A percentile compares a stretch with the other conserved stretches of the same genome.
These are phyloP conservation scores for Luffa acutangula DNA, from an alignment of 306 rosid species.

Conservation along the genomic window DNA sequence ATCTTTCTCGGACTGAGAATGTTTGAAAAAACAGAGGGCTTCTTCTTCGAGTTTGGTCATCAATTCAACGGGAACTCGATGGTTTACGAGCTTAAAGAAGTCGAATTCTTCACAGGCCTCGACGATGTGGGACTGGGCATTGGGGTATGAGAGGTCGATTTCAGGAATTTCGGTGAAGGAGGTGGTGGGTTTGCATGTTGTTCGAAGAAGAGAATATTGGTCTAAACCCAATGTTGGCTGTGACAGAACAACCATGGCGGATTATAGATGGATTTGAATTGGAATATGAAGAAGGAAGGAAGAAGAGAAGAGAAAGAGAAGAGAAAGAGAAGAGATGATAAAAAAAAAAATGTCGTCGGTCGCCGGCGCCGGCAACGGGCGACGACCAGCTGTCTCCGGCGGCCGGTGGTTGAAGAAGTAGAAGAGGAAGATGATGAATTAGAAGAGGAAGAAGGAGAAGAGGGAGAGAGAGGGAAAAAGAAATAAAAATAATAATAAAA, in stretches of 20 bases:
- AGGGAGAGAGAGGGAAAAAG: too few species aligned
- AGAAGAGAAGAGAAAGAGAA: too few species aligned
- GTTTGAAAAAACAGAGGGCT: slow-evolving; percentile 42
- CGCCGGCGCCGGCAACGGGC: too few species aligned
- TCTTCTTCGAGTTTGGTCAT: slow-evolving; percentile 39
- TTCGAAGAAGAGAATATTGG: slow-evolving; percentile 23
- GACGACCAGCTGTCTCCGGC: too few species aligned
- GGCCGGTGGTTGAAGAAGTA: too few species aligned
- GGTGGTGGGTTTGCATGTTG: slow-evolving; percentile 33
- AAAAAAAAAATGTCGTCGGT: too few species aligned
- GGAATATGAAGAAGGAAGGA: too few species aligned
- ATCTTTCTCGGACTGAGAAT: slow-evolving; percentile 38
- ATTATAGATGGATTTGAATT: background rate
- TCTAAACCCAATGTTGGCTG: slow-evolving; percentile 41
- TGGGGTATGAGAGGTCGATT: slow-evolving; percentile 47
- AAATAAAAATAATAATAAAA: too few species aligned
- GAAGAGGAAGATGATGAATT: too few species aligned
- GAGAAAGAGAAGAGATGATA: too few species aligned
- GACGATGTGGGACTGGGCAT: slow-evolving; percentile 41
- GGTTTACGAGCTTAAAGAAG: slow-evolving; percentile 60
- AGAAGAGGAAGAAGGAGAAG: too few species aligned
- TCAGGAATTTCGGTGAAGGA: slow-evolving; percentile 34
- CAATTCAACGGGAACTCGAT: slow-evolving; percentile 47
- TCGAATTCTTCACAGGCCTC: slow-evolving; percentile 56
- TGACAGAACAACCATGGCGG: slow-evolving; percentile 58